These are phyloP conservation scores for Castanopsis chinensis DNA, from an alignment of 306 rosid species.

Conservation along the genomic window DNA sequence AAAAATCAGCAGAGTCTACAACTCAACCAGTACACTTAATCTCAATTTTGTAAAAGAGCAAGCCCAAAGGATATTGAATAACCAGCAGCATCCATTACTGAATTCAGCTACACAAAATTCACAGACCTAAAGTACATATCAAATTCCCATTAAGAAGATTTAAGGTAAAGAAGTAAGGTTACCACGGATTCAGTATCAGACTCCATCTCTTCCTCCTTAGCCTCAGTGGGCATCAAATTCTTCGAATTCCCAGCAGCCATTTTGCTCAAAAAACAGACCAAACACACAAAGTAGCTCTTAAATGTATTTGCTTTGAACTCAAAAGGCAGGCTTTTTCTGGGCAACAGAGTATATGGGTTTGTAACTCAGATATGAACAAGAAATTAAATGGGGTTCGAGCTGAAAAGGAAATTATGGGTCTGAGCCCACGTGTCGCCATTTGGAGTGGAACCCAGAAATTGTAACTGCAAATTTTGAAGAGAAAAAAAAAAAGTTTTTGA, in stretches of 20 bases:
- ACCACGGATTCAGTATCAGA: not conserved
- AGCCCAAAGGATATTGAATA: not conserved
- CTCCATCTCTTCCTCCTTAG: not conserved
- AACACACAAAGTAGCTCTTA: not conserved
- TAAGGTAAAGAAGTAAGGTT: not conserved
- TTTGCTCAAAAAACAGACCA: not conserved
- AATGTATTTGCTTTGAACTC: not conserved
- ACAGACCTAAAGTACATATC: not conserved
- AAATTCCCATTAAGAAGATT: not conserved
- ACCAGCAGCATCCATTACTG: not conserved
- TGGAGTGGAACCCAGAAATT: conserved; percentile 1
- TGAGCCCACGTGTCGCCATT: not conserved
- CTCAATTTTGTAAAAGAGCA: no score
- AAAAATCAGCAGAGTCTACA: no score
- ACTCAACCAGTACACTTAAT: no score
- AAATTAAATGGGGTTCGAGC: not conserved
- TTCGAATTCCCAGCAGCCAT: not conserved
- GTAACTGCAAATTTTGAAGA: not conserved
- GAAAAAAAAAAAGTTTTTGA: not conserved
- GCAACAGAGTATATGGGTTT: not conserved
- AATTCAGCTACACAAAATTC: not conserved
- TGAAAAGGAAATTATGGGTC: not conserved
- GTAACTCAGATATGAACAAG: not conserved
- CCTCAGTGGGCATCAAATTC: not conserved
- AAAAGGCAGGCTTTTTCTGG: not conserved